phyloP scores from a whole-genome alignment of 106 monocot species.

The Xerophyta viscosa region DNA sequence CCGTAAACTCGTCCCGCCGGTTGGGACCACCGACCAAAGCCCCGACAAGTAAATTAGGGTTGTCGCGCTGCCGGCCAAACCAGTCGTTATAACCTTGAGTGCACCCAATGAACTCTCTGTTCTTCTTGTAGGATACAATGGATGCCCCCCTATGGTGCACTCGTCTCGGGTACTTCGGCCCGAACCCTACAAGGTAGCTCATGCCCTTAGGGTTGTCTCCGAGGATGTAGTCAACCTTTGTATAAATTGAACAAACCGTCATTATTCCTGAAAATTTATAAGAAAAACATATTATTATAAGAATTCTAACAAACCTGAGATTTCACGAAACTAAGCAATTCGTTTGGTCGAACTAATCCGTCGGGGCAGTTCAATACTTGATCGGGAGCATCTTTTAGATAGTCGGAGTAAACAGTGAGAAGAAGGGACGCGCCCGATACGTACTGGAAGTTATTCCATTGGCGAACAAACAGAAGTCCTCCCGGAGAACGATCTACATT shows the following conservation, averaged over 20 bases:
- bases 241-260: too few relatives aligned
- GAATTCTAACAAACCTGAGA: too few relatives aligned
- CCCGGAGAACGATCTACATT: conserved; percentile 61
- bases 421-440: conserved; percentile 68
- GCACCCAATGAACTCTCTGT: conserved; percentile 75
- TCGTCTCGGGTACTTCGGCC: conserved; percentile 37
- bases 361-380: conserved; percentile 20
- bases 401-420: conserved; percentile 58
- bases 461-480: conserved; percentile 67
- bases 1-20: conserved; percentile 41
- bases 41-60: conserved; percentile 71
- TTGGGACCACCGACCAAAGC: conserved; percentile 90
- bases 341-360: conserved; percentile 12
- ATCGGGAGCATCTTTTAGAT: conserved; percentile 12
- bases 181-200: conserved; percentile 77
- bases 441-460: conserved; percentile 95
- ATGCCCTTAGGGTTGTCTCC: conserved; percentile 53
- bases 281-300: too few relatives aligned
- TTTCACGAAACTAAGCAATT: conserved; percentile 30
- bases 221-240: conserved; percentile 72
- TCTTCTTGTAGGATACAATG: conserved; percentile 58
- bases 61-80: conserved; percentile 48
- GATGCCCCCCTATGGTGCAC: conserved; percentile 80
- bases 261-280: too few relatives aligned
- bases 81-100: conserved; percentile 84